Evolutionary conservation across 1,284 basidiomycete species (phyloP), one percentile per base, ranked within the genome.

Genomic region (Boletus hoseneyae): DNA sequence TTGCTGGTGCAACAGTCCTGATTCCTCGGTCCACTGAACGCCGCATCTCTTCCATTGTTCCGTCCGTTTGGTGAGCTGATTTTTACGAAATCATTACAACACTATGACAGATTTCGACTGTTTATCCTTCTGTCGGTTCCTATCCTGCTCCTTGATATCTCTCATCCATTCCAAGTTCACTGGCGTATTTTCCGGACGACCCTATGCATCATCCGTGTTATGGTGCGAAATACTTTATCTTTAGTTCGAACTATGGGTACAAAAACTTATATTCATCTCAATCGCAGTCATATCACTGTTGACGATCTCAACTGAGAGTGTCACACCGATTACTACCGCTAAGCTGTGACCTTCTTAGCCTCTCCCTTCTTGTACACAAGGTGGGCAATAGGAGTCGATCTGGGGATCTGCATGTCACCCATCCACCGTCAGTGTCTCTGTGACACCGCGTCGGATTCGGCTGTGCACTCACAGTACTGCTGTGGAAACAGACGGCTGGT

Each of bases 401-500:
- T 73, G 68, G 10, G 66, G 75, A 59, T 68, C 76, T 79, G 58
- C 34, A 56, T 53, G 38, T 47, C 51, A 42, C 30, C 43, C 50
- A 37, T 32, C 25, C 41, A 37, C 21, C 29, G 32, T 63, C 43
- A 64, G 47, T 30, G 41, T 38, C 32, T 45, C 25, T 40, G 36
- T 47, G 51, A 47, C 50, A 18, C 36, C 34, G 16, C 37, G 25
- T 45, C 38, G 43, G 50, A 45, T 32, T 38, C 18, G 41, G 42
- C 19, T 42, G 27, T 45, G 41, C 34, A 64, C 77, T 65, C 54
- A 82, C 79, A 70, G 57, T 77, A 80, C 58, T 79, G 78, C 62
- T 87, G 71, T 40, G 86, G 87, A 65, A 82, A 88, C 62, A 82
- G 80, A 51, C 80, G 83, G 62, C 85, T 88, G 51, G 46, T 50